A percentile compares a stretch with the other conserved stretches of the same genome.
Conservation (phyloP, 192 early-diverging fungal species). For the Mortierella alpina region DNA sequence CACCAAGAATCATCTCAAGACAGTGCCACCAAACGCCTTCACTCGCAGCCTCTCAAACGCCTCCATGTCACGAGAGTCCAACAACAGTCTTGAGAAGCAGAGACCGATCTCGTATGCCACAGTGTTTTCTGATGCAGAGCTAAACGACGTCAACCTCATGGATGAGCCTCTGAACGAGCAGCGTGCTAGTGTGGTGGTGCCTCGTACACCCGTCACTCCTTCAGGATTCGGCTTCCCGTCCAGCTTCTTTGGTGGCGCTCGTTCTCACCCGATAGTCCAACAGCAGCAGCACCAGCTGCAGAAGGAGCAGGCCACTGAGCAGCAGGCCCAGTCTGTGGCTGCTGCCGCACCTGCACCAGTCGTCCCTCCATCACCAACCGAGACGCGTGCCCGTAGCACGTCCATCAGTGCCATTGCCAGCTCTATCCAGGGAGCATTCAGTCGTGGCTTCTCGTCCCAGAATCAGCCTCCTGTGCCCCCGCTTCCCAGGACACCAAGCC, state of each 20-base stretch:
- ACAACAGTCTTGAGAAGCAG: constrained; percentile 21
- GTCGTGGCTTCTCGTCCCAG: constrained; percentile 22
- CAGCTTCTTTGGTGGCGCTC: constrained; percentile 23
- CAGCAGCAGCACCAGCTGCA: not conserved
- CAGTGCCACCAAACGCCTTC: constrained; percentile 17
- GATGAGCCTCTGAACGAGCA: constrained; percentile 44
- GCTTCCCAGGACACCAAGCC: constrained; percentile 35
- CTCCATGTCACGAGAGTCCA: constrained; percentile 5
- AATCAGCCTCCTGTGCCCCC: constrained; percentile 33
- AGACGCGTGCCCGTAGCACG: constrained; percentile 31
- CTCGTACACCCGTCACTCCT: constrained; percentile 25
- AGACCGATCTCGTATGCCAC: constrained; percentile 50
- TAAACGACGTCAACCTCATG: constrained; percentile 56
- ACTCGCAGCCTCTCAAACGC: constrained; percentile 23
- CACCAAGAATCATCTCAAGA: constrained; percentile 12
- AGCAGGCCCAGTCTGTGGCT: constrained; percentile 4
- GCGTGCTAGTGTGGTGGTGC: constrained; percentile 30
- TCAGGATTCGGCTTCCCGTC: constrained; percentile 45
- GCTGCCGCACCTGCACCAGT: constrained; percentile 5
- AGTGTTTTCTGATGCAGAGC: constrained; percentile 54
- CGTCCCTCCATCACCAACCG: constrained; percentile 1
- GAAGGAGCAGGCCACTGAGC: constrained; percentile 12
- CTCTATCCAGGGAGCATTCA: constrained; percentile 34
- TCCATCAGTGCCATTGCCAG: constrained; percentile 45
- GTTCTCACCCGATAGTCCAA: constrained; percentile 7